phyloP scores from a whole-genome alignment of 176 grass and related monocot genomes.

The Secale cereale region DNA sequence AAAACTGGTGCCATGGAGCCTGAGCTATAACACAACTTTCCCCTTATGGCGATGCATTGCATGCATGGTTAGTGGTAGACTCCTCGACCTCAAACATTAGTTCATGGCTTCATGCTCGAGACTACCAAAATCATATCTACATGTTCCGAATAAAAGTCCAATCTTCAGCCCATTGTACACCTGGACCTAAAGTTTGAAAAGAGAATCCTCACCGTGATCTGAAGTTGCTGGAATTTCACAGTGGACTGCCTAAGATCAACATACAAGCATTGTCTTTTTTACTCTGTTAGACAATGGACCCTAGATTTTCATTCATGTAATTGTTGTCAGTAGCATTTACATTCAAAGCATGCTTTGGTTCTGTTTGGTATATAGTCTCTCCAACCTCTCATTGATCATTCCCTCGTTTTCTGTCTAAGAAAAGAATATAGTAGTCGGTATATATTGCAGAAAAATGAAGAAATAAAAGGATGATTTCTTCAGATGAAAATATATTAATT shows the following conservation, averaged over 20 bases:
- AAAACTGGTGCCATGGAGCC: no score
- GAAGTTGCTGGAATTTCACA: no score
- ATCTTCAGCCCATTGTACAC: no score
- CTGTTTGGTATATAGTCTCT: conserved; percentile 69
- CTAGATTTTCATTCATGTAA: not conserved
- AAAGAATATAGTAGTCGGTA: not conserved
- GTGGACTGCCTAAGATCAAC: not conserved
- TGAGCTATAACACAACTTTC: no score
- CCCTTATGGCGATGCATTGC: no score
- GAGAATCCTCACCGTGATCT: no score
- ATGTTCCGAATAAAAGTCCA: no score
- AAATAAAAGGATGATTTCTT: not conserved
- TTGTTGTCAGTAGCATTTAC: not conserved
- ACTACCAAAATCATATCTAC: no score
- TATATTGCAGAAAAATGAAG: conserved; percentile 1
- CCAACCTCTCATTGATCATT: conserved; percentile 74
- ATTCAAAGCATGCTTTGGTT: conserved; percentile 54
- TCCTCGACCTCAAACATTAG: no score
- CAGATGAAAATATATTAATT: not conserved
- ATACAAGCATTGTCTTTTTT: not conserved
- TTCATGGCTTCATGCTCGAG: no score
- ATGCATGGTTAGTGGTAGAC: no score
- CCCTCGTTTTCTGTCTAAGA: conserved; percentile 40
- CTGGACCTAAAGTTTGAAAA: no score
- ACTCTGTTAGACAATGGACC: not conserved